phyloP scores from a whole-genome alignment of 495 filamentous ascomycete genomes.

The Lophium mytilinum region DNA sequence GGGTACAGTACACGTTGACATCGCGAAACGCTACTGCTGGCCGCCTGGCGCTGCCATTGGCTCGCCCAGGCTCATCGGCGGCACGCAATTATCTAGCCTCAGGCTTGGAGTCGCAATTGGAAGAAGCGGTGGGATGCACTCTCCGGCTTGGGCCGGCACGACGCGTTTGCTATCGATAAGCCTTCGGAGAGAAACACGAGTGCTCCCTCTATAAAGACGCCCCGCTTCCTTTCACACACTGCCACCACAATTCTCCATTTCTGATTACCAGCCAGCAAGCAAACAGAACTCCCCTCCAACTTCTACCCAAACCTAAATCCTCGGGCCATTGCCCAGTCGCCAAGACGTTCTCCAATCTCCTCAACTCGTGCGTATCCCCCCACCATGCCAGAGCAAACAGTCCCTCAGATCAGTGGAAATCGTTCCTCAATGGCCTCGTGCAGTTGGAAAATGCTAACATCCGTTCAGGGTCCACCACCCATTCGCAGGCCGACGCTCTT shows the following conservation, averaged over 20 bases:
- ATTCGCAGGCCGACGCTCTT: conserved; percentile 94
- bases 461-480: conserved; percentile 72
- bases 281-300: neutral
- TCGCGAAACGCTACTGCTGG: neutral
- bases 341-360: conserved; percentile 88
- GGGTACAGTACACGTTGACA: neutral
- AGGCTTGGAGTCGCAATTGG: neutral
- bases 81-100: conserved; percentile 5
- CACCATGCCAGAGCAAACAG: too few relatives aligned
- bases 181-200: neutral
- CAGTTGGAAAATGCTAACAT: neutral
- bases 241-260: neutral
- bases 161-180: conserved; percentile 17
- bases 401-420: too few relatives aligned
- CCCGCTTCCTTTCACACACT: neutral
- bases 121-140: conserved; percentile 17
- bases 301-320: neutral
- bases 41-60: conserved; percentile 4
- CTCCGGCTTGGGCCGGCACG: conserved; percentile 9
- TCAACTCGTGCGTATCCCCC: conserved; percentile 66
- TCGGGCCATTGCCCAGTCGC: conserved; percentile 32
- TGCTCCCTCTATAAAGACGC: conserved; percentile 8
- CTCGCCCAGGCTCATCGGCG: neutral
- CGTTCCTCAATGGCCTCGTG: too few relatives aligned
- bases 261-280: neutral